Base-by-base conservation (phyloP, 176 grass and related monocot genomes). In the Stipa capillata region DNA sequence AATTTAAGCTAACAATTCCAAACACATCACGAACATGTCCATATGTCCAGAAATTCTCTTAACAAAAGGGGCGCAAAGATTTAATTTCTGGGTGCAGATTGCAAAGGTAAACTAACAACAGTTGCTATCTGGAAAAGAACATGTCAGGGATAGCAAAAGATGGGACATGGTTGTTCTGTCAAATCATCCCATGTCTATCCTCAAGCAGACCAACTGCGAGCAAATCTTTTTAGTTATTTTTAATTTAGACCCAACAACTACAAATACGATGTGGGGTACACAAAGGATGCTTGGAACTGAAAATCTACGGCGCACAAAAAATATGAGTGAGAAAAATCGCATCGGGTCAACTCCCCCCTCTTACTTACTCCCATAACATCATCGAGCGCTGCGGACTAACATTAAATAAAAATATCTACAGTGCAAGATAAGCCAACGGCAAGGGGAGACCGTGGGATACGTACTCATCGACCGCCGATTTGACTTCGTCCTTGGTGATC, bases 381-480 rank as follows among this genome's bases (percentile, higher is more conserved):
- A 69, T 69, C 14, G 9, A 39, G 23, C 6, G 21, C 13, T 50
- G 0, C 32, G 16, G 21, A n/a, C n/a, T n/a, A 4, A 17, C 10
- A 42, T n/a, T 20, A 12, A 32, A 53, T 53, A 4, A 72, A 50
- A 21, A 24, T 2, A 29, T 63, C 23, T 28, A 69, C n/a, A 49
- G 2, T 23, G 33, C 66, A 54, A 60, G 64, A 54, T 62, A 55
- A 43, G 42, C 5, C 32, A 84, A 18, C 17, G 32, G 15, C 41
- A 55, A 57, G 41, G 28, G 7, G 8, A 52, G 3, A 56, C 40
- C n/a, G 61, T 20, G 21, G 71, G 67, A 41, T 41, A 51, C 79
- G 2, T 83, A 92, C 90, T 92, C 85, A 28, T 92, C 86, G 39
- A 89, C 86, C 13, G 90, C 90, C 2, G 90, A 92, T 45, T 89